Conservation (phyloP, 164 flowering plant species). For the Santalum album region DNA sequence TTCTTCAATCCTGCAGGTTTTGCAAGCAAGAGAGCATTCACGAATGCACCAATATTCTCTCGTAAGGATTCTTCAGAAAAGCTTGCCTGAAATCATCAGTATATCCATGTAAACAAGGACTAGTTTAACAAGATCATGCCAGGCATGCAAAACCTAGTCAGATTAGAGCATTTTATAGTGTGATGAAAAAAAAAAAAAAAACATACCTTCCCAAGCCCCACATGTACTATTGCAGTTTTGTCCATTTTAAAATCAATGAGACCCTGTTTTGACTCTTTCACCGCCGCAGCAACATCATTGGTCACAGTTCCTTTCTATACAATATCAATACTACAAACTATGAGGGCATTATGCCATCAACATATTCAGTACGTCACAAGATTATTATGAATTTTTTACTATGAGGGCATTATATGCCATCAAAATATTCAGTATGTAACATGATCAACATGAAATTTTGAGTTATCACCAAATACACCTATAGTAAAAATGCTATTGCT, state of each 20-base stretch:
- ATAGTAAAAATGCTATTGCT: too few relatives aligned
- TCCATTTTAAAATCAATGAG: constrained; percentile 70
- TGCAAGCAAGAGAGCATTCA: constrained; percentile 82
- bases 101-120: constrained; percentile 7
- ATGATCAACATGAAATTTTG: too few relatives aligned
- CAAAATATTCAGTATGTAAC: too few relatives aligned
- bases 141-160: not conserved
- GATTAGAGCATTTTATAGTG: not conserved
- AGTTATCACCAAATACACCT: too few relatives aligned
- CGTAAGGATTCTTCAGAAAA: constrained; percentile 66
- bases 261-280: constrained; percentile 62
- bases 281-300: constrained; percentile 58
- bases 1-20: constrained; percentile 92
- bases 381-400: too few relatives aligned
- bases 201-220: constrained; percentile 85
- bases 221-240: constrained; percentile 85
- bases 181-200: not conserved
- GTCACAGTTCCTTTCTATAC: constrained; percentile 76
- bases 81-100: constrained; percentile 38
- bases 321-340: constrained; percentile 4
- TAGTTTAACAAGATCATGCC: constrained; percentile 3
- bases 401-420: too few relatives aligned
- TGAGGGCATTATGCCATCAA: not conserved
- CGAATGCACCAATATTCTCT: constrained; percentile 86
- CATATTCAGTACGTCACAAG: too few relatives aligned